Conservation (phyloP, 495 filamentous ascomycete species). For the Aspergillus sclerotioniger region DNA sequence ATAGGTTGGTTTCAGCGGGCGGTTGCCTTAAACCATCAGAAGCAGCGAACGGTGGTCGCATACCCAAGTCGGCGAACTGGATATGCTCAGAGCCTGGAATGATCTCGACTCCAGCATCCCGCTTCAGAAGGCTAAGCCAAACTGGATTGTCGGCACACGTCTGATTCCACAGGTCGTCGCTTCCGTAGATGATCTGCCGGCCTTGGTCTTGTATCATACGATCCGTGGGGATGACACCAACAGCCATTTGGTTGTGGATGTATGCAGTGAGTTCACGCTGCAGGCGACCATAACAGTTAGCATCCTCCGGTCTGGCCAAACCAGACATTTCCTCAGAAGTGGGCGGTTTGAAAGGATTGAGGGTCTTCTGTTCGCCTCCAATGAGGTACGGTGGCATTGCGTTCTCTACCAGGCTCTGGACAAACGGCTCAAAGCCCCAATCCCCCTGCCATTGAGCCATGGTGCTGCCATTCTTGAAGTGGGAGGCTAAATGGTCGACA, state of each 20-base stretch:
- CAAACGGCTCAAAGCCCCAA: slow-evolving; percentile 71
- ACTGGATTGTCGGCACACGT: slow-evolving; percentile 65
- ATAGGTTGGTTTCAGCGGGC: slow-evolving; percentile 31
- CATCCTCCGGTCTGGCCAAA: slow-evolving; percentile 34
- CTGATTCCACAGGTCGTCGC: slow-evolving; percentile 69
- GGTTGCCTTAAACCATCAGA: slow-evolving; percentile 30
- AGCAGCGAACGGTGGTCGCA: slow-evolving; percentile 42
- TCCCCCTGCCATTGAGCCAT: slow-evolving; percentile 80
- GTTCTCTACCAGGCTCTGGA: slow-evolving; percentile 68
- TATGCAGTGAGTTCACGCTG: slow-evolving; percentile 58
- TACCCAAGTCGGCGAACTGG: slow-evolving; percentile 36
- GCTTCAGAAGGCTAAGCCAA: slow-evolving; percentile 67
- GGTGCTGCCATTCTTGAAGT: slow-evolving; percentile 69
- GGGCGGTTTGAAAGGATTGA: slow-evolving; percentile 36
- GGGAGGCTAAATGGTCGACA: slow-evolving; percentile 68
- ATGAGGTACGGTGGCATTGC: slow-evolving; percentile 64
- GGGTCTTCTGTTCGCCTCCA: slow-evolving; percentile 37
- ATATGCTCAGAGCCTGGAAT: slow-evolving; percentile 33
- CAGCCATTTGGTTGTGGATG: slow-evolving; percentile 44
- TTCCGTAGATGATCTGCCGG: slow-evolving; percentile 62
- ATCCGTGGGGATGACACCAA: slow-evolving; percentile 57
- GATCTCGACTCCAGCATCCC: slow-evolving; percentile 53
- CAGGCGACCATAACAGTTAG: slow-evolving; percentile 51
- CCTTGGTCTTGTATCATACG: slow-evolving; percentile 61
- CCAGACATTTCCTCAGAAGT: slow-evolving; percentile 21